Conservation (phyloP, 371 early-diverging fungal species). For the Dinochytrium kinnereticum region DNA sequence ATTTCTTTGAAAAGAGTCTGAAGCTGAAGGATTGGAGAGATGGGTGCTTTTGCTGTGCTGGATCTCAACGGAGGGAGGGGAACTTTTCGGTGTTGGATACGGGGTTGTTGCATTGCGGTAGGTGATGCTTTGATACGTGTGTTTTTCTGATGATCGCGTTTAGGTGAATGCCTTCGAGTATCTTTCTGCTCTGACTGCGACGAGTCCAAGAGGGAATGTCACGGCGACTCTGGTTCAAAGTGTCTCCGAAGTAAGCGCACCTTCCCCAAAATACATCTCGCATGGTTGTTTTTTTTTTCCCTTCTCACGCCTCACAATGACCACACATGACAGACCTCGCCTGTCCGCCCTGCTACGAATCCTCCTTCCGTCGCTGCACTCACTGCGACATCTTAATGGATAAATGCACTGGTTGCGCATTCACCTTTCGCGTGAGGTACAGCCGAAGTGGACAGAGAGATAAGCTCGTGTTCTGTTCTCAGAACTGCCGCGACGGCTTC, state of each 20-base stretch:
- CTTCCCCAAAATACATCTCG: neutral
- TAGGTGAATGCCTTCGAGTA: neutral
- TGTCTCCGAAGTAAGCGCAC: neutral
- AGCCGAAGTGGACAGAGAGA: neutral
- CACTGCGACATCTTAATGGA: neutral
- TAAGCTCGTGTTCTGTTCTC: neutral
- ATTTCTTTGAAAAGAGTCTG: neutral
- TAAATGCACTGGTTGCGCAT: neutral
- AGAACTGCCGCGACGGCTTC: neutral
- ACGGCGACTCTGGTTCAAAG: neutral
- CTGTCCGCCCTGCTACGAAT: neutral
- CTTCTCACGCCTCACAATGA: neutral
- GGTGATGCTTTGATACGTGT: neutral
- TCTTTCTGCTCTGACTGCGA: slow-evolving; percentile 9
- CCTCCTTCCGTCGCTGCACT: neutral
- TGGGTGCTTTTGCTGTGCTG: neutral
- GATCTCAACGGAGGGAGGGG: neutral
- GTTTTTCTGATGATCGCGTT: neutral
- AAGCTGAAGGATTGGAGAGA: neutral
- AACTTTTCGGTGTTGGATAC: neutral
- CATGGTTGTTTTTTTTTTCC: neutral
- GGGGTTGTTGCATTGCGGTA: slow-evolving; percentile 1
- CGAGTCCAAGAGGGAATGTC: neutral
- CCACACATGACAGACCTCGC: neutral
- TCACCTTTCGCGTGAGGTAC: neutral